Percentiles rank a stretch among this genome's conserved stretches.
Conservation (phyloP, 2,329 filamentous ascomycete genomes). For the Diaporthe sp. region DNA sequence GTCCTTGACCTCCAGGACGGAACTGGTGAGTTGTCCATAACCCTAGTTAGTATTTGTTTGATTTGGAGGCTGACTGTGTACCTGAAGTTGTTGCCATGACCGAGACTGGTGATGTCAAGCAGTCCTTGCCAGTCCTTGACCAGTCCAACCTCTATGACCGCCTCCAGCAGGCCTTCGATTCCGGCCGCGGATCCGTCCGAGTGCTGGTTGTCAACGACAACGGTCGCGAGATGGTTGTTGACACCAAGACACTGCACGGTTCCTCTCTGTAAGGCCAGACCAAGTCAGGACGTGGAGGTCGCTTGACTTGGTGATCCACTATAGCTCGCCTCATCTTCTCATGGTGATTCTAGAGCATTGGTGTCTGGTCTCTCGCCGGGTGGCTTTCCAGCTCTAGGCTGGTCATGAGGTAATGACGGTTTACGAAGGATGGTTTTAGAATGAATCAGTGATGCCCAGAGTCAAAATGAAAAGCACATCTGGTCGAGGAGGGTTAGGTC, state of each 20-base stretch:
- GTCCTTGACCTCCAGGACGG: conserved; percentile 96
- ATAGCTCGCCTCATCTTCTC: conserved; percentile 31
- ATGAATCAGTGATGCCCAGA: conserved; percentile 40
- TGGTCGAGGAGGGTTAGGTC: conserved; percentile 1
- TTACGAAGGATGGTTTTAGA: conserved; percentile 43
- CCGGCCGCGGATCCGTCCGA: conserved; percentile 92
- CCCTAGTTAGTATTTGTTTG: no score
- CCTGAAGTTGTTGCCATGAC: conserved; percentile 91
- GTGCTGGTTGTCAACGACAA: conserved; percentile 96
- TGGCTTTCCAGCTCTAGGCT: conserved; percentile 2
- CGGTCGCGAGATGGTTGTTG: conserved; percentile 94
- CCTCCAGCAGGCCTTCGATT: conserved; percentile 86
- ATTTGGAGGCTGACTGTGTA: conserved; percentile 16
- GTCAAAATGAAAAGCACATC: conserved; percentile 24
- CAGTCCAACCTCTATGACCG: conserved; percentile 91
- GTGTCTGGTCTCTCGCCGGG: conserved; percentile 41
- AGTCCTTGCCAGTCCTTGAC: conserved; percentile 91
- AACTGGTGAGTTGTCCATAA: conserved; percentile 61
- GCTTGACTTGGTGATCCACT: conserved; percentile 38
- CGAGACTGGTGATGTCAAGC: conserved; percentile 98
- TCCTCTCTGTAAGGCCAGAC: conserved; percentile 69
- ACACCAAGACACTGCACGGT: conserved; percentile 98
- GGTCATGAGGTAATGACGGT: conserved; percentile 48
- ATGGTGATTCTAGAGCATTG: conserved; percentile 35
- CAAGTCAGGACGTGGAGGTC: neutral